These are phyloP conservation scores for Trichoderma reesei DNA, from an alignment of 495 filamentous ascomycete genomes.

Conservation along the genomic window DNA sequence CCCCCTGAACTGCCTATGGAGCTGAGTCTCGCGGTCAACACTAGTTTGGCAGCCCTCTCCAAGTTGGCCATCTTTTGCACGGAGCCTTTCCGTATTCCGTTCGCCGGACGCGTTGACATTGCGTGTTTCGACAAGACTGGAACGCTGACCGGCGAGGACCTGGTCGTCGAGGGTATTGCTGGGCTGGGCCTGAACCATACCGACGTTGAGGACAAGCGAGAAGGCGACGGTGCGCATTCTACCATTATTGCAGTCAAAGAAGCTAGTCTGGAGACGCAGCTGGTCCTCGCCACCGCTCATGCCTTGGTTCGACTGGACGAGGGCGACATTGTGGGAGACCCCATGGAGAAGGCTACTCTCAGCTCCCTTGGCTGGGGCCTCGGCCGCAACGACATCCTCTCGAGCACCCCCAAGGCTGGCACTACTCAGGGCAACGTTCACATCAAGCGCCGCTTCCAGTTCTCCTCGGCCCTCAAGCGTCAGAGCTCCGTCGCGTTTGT, in stretches of 20 bases:
- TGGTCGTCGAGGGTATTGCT: conserved; percentile 95
- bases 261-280: conserved; percentile 68
- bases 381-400: conserved; percentile 75
- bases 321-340: conserved; percentile 93
- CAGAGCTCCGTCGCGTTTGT: conserved; percentile 90
- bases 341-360: conserved; percentile 97
- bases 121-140: conserved; percentile 99
- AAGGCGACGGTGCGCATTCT: conserved; percentile 74
- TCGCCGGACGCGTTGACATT: conserved; percentile 88
- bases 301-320: conserved; percentile 93
- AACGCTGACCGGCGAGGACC: conserved; percentile 90
- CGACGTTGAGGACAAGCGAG: conserved; percentile 54
- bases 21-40: conserved; percentile 93
- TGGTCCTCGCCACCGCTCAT: conserved; percentile 92
- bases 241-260: conserved; percentile 56
- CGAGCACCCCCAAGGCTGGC: conserved; percentile 28
- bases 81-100: conserved; percentile 98
- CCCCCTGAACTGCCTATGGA: conserved; percentile 98
- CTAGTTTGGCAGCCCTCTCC: conserved; percentile 89
- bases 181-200: conserved; percentile 67
- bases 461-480: conserved; percentile 91
- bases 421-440: conserved; percentile 53
- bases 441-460: conserved; percentile 93
- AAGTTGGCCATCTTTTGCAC: conserved; percentile 97
- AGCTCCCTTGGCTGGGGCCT: conserved; percentile 82